Percentiles rank a stretch among this genome's conserved stretches.
These are phyloP conservation scores for Kwoniella dejecticola DNA, from an alignment of 768 basidiomycete genomes.

Conservation along the genomic window DNA sequence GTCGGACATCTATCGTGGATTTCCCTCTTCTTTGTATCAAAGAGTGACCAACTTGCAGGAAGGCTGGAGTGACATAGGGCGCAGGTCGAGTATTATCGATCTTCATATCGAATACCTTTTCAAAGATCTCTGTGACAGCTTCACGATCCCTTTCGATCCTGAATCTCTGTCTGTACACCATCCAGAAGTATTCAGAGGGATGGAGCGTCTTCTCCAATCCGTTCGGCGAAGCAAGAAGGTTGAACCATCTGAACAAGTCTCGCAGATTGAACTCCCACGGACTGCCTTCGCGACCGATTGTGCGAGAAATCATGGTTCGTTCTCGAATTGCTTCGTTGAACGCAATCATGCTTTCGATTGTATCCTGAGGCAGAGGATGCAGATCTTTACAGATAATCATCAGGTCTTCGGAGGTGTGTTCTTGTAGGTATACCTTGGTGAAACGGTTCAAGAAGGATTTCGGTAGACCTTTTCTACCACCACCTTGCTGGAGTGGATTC, in stretches of 20 bases:
- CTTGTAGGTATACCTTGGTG: constrained; percentile 93
- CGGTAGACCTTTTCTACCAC: constrained; percentile 93
- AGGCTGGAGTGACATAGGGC: constrained; percentile 39
- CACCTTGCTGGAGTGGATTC: constrained; percentile 93
- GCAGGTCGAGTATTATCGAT: constrained; percentile 59
- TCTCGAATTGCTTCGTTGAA: constrained; percentile 75
- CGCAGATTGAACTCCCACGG: constrained; percentile 99
- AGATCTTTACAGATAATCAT: constrained; percentile 73
- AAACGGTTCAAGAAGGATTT: constrained; percentile 98
- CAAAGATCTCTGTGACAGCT: constrained; percentile 53
- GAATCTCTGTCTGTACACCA: constrained; percentile 84
- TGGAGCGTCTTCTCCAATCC: constrained; percentile 57
- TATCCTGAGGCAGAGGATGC: constrained; percentile 65
- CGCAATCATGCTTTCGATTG: constrained; percentile 73
- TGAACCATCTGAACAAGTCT: constrained; percentile 87
- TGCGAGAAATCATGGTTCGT: constrained; percentile 65
- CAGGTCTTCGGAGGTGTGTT: constrained; percentile 76
- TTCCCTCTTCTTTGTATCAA: constrained; percentile 43
- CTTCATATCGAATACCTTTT: constrained; percentile 46
- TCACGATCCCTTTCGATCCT: constrained; percentile 69
- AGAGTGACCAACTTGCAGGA: constrained; percentile 71
- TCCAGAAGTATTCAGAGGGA: constrained; percentile 68
- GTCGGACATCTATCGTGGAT: constrained; percentile 56
- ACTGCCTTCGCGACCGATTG: constrained; percentile 75
- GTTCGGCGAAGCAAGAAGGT: constrained; percentile 55